A percentile compares a stretch with the other conserved stretches of the same genome.
These are phyloP conservation scores for Hyphodiscus hymeniophilus DNA, from an alignment of 495 filamentous ascomycete species.

Conservation along the genomic window DNA sequence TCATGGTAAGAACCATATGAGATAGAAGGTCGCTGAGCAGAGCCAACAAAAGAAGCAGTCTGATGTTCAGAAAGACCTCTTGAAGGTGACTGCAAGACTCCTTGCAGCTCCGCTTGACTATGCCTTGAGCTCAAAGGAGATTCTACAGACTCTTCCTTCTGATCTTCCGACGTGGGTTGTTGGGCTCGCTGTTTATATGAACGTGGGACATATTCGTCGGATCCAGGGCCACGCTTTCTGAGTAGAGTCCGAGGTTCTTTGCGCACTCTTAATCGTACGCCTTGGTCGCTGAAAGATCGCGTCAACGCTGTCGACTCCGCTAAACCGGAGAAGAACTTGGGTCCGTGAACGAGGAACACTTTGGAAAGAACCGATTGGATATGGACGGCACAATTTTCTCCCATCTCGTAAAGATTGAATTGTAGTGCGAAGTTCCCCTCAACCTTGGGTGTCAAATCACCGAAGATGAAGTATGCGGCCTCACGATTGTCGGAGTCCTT, in stretches of 20 bases:
- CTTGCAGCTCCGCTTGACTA: too few species aligned
- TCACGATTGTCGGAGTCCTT: slow-evolving; percentile 91
- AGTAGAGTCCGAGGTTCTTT: slow-evolving; percentile 68
- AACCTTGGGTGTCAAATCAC: slow-evolving; percentile 78
- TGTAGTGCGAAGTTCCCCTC: slow-evolving; percentile 73
- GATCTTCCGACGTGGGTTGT: slow-evolving; percentile 21
- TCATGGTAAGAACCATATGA: background rate
- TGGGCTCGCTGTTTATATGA: slow-evolving; percentile 6
- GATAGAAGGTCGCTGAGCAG: background rate
- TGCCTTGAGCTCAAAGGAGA: too few species aligned
- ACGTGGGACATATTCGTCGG: slow-evolving; percentile 21
- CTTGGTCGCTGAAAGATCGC: slow-evolving; percentile 90
- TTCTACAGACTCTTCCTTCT: too few species aligned
- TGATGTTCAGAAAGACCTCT: background rate
- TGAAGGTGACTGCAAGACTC: background rate
- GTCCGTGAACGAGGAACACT: slow-evolving; percentile 63
- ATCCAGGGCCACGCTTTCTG: slow-evolving; percentile 19
- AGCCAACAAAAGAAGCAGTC: background rate
- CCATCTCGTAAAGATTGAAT: slow-evolving; percentile 83
- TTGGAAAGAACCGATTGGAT: slow-evolving; percentile 67
- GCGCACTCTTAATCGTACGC: slow-evolving; percentile 77
- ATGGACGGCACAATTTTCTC: slow-evolving; percentile 48
- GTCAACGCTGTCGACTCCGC: slow-evolving; percentile 88
- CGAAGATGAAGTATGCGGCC: slow-evolving; percentile 96
- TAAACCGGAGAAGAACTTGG: slow-evolving; percentile 82